A percentile compares a stretch with the other conserved stretches of the same genome.
Conservation (phyloP, 2,329 filamentous ascomycete species). For the Stachybotrys echinatus region DNA sequence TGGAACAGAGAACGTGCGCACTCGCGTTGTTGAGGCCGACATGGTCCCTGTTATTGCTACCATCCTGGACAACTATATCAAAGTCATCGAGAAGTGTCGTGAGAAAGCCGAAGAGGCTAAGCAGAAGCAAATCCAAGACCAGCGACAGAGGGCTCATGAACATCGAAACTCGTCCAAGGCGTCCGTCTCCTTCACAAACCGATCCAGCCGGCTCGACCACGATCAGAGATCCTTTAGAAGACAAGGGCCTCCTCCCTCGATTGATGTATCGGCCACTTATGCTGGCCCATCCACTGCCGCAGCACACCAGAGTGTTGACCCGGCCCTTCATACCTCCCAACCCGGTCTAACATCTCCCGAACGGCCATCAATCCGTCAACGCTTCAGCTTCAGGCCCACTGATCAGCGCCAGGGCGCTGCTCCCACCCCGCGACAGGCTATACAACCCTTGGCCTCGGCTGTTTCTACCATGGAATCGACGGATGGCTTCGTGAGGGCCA, state of each 20-base stretch:
- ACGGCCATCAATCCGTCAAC: conserved; percentile 33
- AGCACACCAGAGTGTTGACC: conserved; percentile 16
- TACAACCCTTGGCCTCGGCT: conserved; percentile 62
- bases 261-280: conserved; percentile 42
- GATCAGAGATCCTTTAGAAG: conserved; percentile 63
- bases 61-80: conserved; percentile 97
- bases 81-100: conserved; percentile 86
- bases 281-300: conserved; percentile 30
- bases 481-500: conserved; percentile 73
- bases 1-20: conserved; percentile 89
- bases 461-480: conserved; percentile 62
- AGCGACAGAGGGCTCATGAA: conserved; percentile 44
- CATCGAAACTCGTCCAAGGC: conserved; percentile 41
- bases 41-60: conserved; percentile 99
- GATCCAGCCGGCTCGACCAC: conserved; percentile 46
- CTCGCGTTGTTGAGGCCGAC: conserved; percentile 93
- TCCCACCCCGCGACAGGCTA: conserved; percentile 40
- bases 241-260: conserved; percentile 74
- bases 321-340: conserved; percentile 10
- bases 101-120: conserved; percentile 83
- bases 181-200: conserved; percentile 47
- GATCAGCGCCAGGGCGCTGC: conserved; percentile 45
- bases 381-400: conserved; percentile 44
- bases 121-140: conserved; percentile 56
- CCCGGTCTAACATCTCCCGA: conserved; percentile 9